Evolutionary conservation across 2,329 filamentous ascomycete species (phyloP).

Genomic region (Botrytis deweyae): DNA sequence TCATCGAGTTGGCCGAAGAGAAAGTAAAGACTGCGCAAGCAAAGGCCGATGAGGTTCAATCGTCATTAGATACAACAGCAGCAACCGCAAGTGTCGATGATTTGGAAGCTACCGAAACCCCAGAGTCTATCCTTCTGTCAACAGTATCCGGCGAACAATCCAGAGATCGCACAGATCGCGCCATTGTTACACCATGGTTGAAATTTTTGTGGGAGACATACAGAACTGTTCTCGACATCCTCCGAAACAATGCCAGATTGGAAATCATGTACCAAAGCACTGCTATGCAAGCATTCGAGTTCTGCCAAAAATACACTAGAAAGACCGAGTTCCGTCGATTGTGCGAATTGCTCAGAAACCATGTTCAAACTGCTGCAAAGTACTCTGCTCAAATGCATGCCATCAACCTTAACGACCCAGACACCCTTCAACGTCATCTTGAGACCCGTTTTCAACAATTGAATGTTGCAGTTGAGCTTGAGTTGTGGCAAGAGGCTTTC

Average conservation of each 20-base stretch:
- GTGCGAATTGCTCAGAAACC: constrained; percentile 96
- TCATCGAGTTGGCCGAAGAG: constrained; percentile 93
- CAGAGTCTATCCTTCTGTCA: constrained; percentile 94
- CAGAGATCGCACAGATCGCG: constrained; percentile 92
- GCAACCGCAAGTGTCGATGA: constrained; percentile 81
- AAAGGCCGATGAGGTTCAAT: constrained; percentile 94
- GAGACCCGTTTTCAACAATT: constrained; percentile 98
- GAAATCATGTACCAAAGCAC: constrained; percentile 99
- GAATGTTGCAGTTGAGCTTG: constrained; percentile 95
- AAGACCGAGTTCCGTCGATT: constrained; percentile 99
- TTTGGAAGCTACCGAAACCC: constrained; percentile 94
- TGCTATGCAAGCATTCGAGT: constrained; percentile 96
- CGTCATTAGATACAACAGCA: constrained; percentile 72
- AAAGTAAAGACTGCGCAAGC: constrained; percentile 95
- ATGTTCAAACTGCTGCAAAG: constrained; percentile 98
- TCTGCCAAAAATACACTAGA: constrained; percentile 95
- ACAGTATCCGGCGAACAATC: constrained; percentile 98
- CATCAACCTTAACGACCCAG: constrained; percentile 96
- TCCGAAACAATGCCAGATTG: constrained; percentile 97
- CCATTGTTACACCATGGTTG: constrained; percentile 97
- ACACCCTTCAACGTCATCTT: constrained; percentile 93
- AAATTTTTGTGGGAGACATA: constrained; percentile 99
- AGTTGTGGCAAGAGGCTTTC: constrained; percentile 99
- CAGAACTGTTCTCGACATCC: constrained; percentile 94
- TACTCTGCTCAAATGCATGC: constrained; percentile 99